Evolutionary conservation across 164 flowering plant genomes (phyloP).

Genomic region (Stephania cephalantha): DNA sequence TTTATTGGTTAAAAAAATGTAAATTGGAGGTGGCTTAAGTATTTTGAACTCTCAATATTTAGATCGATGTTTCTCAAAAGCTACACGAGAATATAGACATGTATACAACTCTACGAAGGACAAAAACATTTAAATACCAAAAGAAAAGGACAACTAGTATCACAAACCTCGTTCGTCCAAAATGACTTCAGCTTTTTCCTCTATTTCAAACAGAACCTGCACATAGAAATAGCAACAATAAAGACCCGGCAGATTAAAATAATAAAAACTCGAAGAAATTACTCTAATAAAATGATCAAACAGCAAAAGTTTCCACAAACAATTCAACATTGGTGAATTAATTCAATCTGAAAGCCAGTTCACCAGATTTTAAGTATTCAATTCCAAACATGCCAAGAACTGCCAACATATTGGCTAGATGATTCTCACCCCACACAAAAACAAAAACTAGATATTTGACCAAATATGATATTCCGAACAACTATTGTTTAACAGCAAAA

Average conservation of each 20-base stretch:
- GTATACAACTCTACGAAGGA: not conserved
- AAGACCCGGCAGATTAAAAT: not conserved
- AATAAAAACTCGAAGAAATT: not conserved
- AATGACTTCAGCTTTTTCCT: slow-evolving; percentile 79
- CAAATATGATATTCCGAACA: too few species aligned
- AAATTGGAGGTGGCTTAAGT: too few species aligned
- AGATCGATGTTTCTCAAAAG: not conserved
- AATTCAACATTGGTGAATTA: not conserved
- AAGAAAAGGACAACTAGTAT: not conserved
- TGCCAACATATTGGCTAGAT: too few species aligned
- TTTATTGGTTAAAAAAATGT: too few species aligned
- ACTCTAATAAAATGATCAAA: not conserved
- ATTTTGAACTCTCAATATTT: not conserved
- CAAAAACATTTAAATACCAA: not conserved
- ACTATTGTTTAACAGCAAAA: too few species aligned
- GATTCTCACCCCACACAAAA: too few species aligned
- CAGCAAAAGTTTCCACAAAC: not conserved
- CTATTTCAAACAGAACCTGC: slow-evolving; percentile 75
- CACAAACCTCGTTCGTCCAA: slow-evolving; percentile 79
- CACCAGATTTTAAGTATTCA: not conserved
- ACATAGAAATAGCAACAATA: slow-evolving; percentile 4
- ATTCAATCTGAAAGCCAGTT: not conserved
- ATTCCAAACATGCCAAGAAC: too few species aligned
- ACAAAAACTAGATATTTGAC: too few species aligned
- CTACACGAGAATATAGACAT: not conserved